Evolutionary conservation across 1,284 basidiomycete species (phyloP).

Genomic region (Tilletia caries): DNA sequence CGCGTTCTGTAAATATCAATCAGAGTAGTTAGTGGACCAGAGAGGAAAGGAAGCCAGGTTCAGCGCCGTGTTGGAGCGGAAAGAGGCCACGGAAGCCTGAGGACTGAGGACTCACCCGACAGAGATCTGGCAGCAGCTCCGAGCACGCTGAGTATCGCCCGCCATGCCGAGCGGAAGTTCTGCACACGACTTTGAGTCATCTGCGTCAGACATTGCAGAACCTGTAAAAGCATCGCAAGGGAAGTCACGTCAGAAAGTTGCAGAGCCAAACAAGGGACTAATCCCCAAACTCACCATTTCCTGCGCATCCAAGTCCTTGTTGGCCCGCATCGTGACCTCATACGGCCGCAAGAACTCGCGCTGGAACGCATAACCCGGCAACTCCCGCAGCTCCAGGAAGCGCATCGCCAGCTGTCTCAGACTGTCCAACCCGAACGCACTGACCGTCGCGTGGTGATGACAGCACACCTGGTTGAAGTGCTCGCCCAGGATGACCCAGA

Average conservation of each 20-base stretch:
- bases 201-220: conserved; percentile 91
- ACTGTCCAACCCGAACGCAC: conserved; percentile 94
- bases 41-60: neutral
- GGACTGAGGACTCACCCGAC: conserved; percentile 56
- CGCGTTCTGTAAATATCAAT: conserved; percentile 64
- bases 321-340: conserved; percentile 96
- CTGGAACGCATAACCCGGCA: conserved; percentile 98
- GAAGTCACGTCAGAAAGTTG: neutral
- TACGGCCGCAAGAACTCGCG: conserved; percentile 99
- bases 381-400: conserved; percentile 96
- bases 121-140: conserved; percentile 91
- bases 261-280: neutral
- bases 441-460: conserved; percentile 94
- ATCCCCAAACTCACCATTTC: conserved; percentile 71
- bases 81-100: neutral
- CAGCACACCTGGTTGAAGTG: conserved; percentile 99
- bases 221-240: neutral
- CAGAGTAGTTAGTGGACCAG: neutral
- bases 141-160: conserved; percentile 98
- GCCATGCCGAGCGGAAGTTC: conserved; percentile 96
- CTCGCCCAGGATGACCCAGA: conserved; percentile 96
- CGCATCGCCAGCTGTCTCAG: conserved; percentile 97
- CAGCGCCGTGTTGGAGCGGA: neutral
- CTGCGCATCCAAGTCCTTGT: conserved; percentile 87
- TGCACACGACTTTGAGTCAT: conserved; percentile 94